These are phyloP conservation scores for Myriosclerotinia scirpicola DNA, from an alignment of 2,329 filamentous ascomycete genomes.

Conservation along the genomic window DNA sequence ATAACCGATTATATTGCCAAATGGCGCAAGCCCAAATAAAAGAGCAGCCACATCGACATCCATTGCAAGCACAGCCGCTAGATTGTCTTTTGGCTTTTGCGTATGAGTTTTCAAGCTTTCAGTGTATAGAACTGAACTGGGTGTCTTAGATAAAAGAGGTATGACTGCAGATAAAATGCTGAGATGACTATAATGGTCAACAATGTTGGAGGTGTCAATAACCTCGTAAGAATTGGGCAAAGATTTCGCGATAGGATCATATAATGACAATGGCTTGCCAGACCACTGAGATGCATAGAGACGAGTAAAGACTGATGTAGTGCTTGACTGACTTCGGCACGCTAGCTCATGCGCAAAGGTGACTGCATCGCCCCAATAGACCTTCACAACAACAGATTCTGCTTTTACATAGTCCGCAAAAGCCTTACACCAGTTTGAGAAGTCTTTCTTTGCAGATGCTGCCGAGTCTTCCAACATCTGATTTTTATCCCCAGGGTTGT, in stretches of 20 bases:
- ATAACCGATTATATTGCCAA: not conserved
- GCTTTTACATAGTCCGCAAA: not conserved
- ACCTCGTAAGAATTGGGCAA: not conserved
- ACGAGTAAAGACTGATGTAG: constrained; percentile 3
- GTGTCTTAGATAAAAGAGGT: not conserved
- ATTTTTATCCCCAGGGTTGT: not conserved
- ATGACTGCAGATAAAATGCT: not conserved
- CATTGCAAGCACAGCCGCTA: constrained; percentile 2
- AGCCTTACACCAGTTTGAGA: not conserved
- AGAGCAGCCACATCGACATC: not conserved
- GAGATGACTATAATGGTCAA: not conserved
- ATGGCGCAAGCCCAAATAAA: not conserved
- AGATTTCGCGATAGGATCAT: not conserved
- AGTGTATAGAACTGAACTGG: constrained; percentile 2
- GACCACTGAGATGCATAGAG: not conserved
- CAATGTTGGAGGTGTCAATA: constrained; percentile 13
- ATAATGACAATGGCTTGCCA: not conserved
- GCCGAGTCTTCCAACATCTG: not conserved
- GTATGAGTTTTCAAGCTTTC: not conserved
- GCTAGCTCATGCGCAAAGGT: constrained; percentile 2
- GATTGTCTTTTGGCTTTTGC: not conserved
- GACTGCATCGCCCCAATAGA: constrained; percentile 1
- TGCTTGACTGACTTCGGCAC: not conserved
- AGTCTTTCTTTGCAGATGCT: not conserved
- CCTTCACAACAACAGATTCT: not conserved